Evolutionary conservation across 169 alveolate species (phyloP), one percentile per base, ranked within the genome.

Genomic region (Plasmodium sp.): DNA sequence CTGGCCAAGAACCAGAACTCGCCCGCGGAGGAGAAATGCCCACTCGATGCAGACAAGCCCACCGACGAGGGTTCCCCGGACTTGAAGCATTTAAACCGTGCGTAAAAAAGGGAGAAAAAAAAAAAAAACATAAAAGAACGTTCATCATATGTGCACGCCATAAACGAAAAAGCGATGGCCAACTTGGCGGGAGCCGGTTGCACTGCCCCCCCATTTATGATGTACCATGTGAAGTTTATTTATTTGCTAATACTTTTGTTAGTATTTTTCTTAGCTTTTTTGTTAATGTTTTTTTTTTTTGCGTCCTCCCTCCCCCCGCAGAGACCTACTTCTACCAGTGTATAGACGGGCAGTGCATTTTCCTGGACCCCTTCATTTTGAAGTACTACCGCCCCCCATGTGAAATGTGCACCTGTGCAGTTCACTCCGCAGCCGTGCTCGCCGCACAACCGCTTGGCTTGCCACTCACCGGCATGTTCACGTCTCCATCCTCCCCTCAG

Each of bases 291-390:
- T 16, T 58, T 58, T 58, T 58, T 58, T 22, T 22, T 22, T 22
- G 27, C 27, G 27, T 22, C 18, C 74, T 22, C 34, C 75, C 75
- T 14, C 75, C 75, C 75, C 34, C 34, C 12, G 34, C 36, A 88
- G 94, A 88, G 81, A 79, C 72, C 41, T 88, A 88, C 45, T 88
- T 88, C 56, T 88, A 88, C 72, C 94, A 88, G 36, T 79, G 90
- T 31, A 80, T 88, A 18, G 94, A 88, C 45, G 94, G 94, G 0
- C 94, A 88, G 41, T 88, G 94, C 10, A 88, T 88, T 56, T 88
- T 43, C 82, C 82, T 88, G 34, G 94, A 88, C 56, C 94, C 94
- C 16, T 88, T 88, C 43, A 80, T 88, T 39, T 80, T 88, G 41
- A 88, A 88, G 94, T 86, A 77, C 14, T 9, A 5, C 58, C 58